Conservation (phyloP, 129 eudicot genomes). For the Helianthus tuberosus region DNA sequence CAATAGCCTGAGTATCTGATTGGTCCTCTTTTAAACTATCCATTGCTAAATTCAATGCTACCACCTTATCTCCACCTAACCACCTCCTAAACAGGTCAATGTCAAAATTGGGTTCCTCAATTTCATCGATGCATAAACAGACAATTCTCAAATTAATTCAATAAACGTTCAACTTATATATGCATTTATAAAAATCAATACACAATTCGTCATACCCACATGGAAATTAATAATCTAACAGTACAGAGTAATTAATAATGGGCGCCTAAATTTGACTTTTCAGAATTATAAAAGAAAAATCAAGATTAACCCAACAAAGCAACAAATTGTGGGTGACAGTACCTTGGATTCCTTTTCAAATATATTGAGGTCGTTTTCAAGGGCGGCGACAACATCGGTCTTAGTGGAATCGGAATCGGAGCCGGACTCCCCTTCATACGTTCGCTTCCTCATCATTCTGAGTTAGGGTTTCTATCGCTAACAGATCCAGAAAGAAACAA, state of each 20-base stretch:
- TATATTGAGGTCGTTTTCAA: too few species aligned
- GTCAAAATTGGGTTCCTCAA: slow-evolving; percentile 39
- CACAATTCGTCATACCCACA: slow-evolving; percentile 26
- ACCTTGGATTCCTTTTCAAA: too few species aligned
- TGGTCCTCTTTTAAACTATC: slow-evolving; percentile 40
- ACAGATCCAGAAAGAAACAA: too few species aligned
- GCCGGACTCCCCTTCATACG: too few species aligned
- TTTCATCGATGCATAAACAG: slow-evolving; percentile 22
- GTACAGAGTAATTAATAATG: slow-evolving; percentile 8
- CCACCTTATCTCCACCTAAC: slow-evolving; percentile 32
- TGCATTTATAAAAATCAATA: background rate
- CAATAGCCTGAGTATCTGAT: slow-evolving; percentile 30
- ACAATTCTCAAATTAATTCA: slow-evolving; percentile 17
- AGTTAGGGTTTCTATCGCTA: too few species aligned
- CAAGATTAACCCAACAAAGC: too few species aligned
- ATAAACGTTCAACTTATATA: slow-evolving; percentile 7
- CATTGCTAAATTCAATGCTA: slow-evolving; percentile 44
- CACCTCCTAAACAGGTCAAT: slow-evolving; percentile 40
- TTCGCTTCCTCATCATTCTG: too few species aligned
- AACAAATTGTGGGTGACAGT: slow-evolving; percentile 28
- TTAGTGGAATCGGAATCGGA: too few species aligned
- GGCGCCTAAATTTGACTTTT: slow-evolving; percentile 21
- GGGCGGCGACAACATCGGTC: too few species aligned
- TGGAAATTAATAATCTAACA: slow-evolving; percentile 27
- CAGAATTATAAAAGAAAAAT: background rate